Conservation (phyloP, 495 filamentous ascomycete species). For the Aspergillus biplanus region DNA sequence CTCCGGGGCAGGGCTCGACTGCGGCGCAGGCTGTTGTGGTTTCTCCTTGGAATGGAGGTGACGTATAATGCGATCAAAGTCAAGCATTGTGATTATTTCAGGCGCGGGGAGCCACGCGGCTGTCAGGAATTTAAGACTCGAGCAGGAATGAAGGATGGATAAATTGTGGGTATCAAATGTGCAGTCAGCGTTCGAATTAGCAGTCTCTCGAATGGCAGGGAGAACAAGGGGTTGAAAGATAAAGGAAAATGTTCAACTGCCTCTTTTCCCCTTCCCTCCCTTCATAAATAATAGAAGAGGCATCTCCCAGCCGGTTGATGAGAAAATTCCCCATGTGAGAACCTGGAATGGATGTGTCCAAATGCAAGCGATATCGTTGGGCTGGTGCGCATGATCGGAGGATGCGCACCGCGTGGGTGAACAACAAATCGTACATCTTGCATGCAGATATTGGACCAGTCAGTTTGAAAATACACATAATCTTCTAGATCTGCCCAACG, state of each 20-base stretch:
- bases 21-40: constrained; percentile 6
- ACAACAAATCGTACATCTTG: constrained; percentile 8
- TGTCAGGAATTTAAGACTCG: constrained; percentile 3
- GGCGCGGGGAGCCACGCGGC: constrained; percentile 10
- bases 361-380: neutral
- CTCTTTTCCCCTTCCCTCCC: neutral
- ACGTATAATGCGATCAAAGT: constrained; percentile 22
- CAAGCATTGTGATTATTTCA: constrained; percentile 20
- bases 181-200: no score
- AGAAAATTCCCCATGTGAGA: neutral
- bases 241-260: neutral
- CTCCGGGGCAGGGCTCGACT: neutral
- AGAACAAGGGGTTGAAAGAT: constrained; percentile 1
- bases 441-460: constrained; percentile 8
- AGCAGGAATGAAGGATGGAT: constrained; percentile 9
- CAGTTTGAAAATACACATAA: neutral
- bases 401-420: neutral
- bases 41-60: constrained; percentile 26
- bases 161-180: no score
- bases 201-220: neutral
- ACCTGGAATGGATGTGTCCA: neutral
- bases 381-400: constrained; percentile 3
- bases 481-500: neutral
- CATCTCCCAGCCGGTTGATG: neutral
- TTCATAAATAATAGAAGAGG: neutral